Base-by-base conservation (phyloP, 2,329 filamentous ascomycete genomes). In the Hypoxylon sp. region DNA sequence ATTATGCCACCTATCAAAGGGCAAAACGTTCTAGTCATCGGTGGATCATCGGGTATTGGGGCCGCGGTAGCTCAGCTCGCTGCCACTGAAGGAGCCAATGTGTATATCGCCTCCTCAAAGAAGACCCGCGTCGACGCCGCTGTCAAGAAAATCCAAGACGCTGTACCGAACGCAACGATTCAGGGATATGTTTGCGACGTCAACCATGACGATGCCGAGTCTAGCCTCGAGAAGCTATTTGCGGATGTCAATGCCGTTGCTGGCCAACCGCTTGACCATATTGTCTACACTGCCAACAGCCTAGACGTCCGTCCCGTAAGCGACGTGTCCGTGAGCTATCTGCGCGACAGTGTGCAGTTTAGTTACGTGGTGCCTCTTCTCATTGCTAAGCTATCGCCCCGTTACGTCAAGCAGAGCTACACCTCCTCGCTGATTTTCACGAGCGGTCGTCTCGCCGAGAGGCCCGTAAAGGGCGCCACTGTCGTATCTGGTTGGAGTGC, bases 31-130 rank as follows among this genome's bases (percentile, higher is more conserved):
- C 84, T 92, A 41, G 78, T 91, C 72, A 81, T 91, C 48, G 89
- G 89, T 46, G 90, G 88, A 41, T 85, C 86, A 1, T 83, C 85
- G 14, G 89, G 89, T 54, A 88, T 91, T 41, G 89, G 89, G 30
- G 87, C 83, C 68, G 82, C 79, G 58, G 85, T 88, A 9, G 88
- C 89, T 54, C 84, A 89, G 79, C 85, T 83, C 1, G 78, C 81
- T 12, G 74, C 90, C 43, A 84, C 85, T 56, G 78, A 84, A 61
- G 87, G 86, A 32, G 85, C 84, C 39, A 75, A 74, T n/a, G 84
- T 91, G 14, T 83, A 81, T 47, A 83, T 91, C 72, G 84, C 86
- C n/a, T 88, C 85, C 2, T 90, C 88, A 2, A 85, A 82, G 57
- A 75, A 80, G 8, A 56, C 76, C 29, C 84, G 84, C 48, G 75